These are phyloP conservation scores for Phytopythium vexans DNA, from an alignment of 352 stramenopile genomes.

Conservation along the genomic window DNA sequence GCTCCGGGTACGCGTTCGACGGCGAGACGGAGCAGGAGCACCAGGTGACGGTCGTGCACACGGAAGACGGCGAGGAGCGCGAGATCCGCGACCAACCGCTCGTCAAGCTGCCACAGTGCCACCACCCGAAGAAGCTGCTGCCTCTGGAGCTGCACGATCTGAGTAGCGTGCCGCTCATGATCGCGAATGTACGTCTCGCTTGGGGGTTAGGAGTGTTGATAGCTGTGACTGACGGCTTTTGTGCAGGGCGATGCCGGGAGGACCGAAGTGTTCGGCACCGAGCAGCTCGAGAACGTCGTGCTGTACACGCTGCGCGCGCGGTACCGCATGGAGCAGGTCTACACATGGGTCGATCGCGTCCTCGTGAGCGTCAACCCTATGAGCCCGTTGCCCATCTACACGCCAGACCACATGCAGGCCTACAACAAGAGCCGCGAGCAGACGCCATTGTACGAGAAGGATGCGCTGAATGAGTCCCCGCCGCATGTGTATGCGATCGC, in stretches of 20 bases:
- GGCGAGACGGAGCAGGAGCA: conserved; percentile 59
- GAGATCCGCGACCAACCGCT: conserved; percentile 58
- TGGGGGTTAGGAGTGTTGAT: conserved; percentile 2
- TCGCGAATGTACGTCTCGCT: conserved; percentile 40
- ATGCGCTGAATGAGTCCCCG: conserved; percentile 53
- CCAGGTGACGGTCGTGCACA: conserved; percentile 74
- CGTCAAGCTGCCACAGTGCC: conserved; percentile 47
- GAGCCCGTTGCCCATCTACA: conserved; percentile 72
- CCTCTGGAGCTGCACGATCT: conserved; percentile 60
- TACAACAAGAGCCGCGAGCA: conserved; percentile 71
- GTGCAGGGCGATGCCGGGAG: conserved; percentile 44
- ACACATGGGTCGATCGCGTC: conserved; percentile 80
- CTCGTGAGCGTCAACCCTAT: conserved; percentile 74
- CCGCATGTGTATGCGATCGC: conserved; percentile 78
- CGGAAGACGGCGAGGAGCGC: conserved; percentile 77
- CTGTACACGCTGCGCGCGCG: conserved; percentile 70
- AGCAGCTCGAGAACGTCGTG: conserved; percentile 72
- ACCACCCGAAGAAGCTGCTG: conserved; percentile 65
- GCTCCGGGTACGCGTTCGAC: conserved; percentile 57
- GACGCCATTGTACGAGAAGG: conserved; percentile 48
- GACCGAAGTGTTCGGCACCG: conserved; percentile 51
- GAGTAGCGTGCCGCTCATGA: conserved; percentile 62
- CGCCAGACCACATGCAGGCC: conserved; percentile 76
- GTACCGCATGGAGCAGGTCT: conserved; percentile 81
- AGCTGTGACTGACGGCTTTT: background rate